These are phyloP conservation scores for Auricularia auricula-judae DNA, from an alignment of 768 basidiomycete genomes.

Conservation along the genomic window DNA sequence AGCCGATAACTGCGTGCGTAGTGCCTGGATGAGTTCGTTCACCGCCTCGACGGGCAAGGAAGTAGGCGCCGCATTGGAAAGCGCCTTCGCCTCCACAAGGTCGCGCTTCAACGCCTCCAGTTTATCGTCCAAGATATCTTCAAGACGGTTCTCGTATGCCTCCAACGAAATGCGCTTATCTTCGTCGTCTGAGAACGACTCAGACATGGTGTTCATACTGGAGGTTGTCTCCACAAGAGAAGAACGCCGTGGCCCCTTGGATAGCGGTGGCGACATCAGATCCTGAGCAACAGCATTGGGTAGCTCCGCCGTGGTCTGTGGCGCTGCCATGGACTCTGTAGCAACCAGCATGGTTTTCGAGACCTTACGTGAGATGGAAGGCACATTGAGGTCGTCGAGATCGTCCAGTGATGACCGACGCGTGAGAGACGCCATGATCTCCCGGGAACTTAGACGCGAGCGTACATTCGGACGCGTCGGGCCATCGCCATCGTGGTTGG, in stretches of 20 bases:
- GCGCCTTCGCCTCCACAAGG: slow-evolving; percentile 3
- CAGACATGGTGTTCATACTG: not conserved
- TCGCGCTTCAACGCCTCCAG: slow-evolving; percentile 27
- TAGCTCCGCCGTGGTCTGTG: not conserved
- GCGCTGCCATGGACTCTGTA: not conserved
- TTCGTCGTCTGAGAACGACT: not conserved
- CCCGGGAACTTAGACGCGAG: slow-evolving; percentile 64
- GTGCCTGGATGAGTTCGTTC: slow-evolving; percentile 51
- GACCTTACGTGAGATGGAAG: slow-evolving; percentile 54
- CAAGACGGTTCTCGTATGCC: slow-evolving; percentile 49
- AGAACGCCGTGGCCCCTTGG: not conserved
- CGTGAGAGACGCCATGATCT: slow-evolving; percentile 56
- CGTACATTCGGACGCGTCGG: slow-evolving; percentile 61
- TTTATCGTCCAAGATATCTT: slow-evolving; percentile 59
- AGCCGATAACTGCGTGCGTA: slow-evolving; percentile 44
- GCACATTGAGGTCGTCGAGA: slow-evolving; percentile 59
- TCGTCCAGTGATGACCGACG: slow-evolving; percentile 55
- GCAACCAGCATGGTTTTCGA: slow-evolving; percentile 13
- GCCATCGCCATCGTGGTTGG: slow-evolving; percentile 44
- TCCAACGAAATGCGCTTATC: slow-evolving; percentile 26
- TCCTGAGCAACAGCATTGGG: not conserved
- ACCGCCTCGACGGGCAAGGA: slow-evolving; percentile 44
- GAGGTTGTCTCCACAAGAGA: not conserved
- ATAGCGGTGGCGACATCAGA: not conserved
- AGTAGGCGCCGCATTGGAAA: slow-evolving; percentile 1